Base-by-base conservation (phyloP, 2,329 filamentous ascomycete genomes). In the Leptosphaerulina australis region DNA sequence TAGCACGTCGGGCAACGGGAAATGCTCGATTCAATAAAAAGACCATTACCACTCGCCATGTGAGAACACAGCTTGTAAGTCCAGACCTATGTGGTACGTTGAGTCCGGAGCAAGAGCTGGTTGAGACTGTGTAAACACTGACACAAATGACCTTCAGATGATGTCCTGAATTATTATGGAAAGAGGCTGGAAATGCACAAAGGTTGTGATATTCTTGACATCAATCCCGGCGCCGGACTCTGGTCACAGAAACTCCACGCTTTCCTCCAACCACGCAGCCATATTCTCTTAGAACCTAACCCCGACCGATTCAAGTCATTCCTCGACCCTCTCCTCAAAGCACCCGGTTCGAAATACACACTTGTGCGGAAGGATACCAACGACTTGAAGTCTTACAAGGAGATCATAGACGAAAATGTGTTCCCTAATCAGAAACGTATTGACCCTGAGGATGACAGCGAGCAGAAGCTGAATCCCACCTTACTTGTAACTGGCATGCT, bases 181-280 rank as follows among this genome's bases (percentile, higher is more conserved):
- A 81, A 82, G 1, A 85, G 84, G 2, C 80, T 97, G 14, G 76
- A 83, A 25, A 82, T 84, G 34, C 87, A 94, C 70, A 76, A 79
- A 39, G 89, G 90, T 44, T 91, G 92, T 73, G 91, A 96, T 63
- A 81, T 97, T 34, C 77, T 99, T 62, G 93, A 97, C 67, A 77
- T 96, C 47, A 90, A 92, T 69, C 93, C 93, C 0, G 91, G 91
- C 11, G 76, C 77, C 1, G 90, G 91, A 7, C 44, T 96, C 2
- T 94, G 88, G 84, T 96, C 92, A 25, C 77, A 78, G 21, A 89
- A 87, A 63, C 77, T 97, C 0, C 85, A 96, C 67, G 79, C 90
- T 0, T 76, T 82, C 35, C 78, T 99, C 6, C 76, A 90, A 63
- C 93, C 93, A 4, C 85, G 91, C 49, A 86, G 83, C 4, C 94